Conservation (phyloP, 495 filamentous ascomycete species). For the Lasiosphaeria hispida region DNA sequence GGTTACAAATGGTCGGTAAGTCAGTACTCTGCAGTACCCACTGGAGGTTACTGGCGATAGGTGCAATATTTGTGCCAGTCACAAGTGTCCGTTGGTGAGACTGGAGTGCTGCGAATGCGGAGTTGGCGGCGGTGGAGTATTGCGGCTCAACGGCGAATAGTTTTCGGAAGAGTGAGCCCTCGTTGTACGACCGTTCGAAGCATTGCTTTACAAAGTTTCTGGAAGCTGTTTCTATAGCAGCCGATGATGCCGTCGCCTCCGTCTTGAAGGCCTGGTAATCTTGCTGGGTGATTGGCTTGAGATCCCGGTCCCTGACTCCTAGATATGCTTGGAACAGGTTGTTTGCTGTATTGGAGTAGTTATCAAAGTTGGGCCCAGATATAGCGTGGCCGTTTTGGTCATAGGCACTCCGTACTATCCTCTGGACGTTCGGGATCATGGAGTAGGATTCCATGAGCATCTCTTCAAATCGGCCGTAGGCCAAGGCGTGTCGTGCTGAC, state of each 20-base stretch:
- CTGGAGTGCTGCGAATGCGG: slow-evolving; percentile 43
- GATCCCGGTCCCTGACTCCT: slow-evolving; percentile 45
- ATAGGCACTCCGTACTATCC: slow-evolving; percentile 55
- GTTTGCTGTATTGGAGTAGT: slow-evolving; percentile 60
- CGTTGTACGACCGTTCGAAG: slow-evolving; percentile 48
- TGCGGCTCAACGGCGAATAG: slow-evolving; percentile 51
- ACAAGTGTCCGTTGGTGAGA: slow-evolving; percentile 39
- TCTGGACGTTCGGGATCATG: slow-evolving; percentile 45
- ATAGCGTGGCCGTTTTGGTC: slow-evolving; percentile 59
- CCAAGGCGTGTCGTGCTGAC: slow-evolving; percentile 49
- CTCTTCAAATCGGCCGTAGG: slow-evolving; percentile 50
- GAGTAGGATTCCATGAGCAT: slow-evolving; percentile 45
- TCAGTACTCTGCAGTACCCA: slow-evolving; percentile 41
- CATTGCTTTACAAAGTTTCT: slow-evolving; percentile 50
- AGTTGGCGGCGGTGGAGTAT: slow-evolving; percentile 40
- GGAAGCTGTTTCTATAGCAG: slow-evolving; percentile 38
- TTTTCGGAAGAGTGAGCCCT: slow-evolving; percentile 44
- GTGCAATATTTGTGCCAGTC: slow-evolving; percentile 44
- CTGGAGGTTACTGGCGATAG: slow-evolving; percentile 45
- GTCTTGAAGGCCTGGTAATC: slow-evolving; percentile 51
- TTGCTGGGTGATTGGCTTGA: slow-evolving; percentile 53
- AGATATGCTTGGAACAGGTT: slow-evolving; percentile 46
- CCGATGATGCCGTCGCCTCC: slow-evolving; percentile 41
- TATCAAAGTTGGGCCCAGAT: slow-evolving; percentile 51
- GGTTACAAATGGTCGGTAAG: slow-evolving; percentile 62